These are phyloP conservation scores for Penicillium cinerascens DNA, from an alignment of 495 filamentous ascomycete genomes.

Conservation along the genomic window DNA sequence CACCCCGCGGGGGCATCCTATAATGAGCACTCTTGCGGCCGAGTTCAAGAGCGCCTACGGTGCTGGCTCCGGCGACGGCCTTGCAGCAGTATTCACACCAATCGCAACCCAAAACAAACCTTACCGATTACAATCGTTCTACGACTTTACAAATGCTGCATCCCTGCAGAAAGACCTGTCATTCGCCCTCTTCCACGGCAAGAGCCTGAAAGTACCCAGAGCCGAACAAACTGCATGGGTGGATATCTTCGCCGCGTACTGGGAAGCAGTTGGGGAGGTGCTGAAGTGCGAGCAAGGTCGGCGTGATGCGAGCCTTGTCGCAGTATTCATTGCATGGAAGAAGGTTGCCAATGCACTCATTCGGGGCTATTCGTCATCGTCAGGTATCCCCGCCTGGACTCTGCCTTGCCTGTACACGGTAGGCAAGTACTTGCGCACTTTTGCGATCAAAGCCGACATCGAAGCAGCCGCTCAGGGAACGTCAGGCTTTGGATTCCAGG, in stretches of 20 bases:
- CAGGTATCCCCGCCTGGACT: constrained; percentile 76
- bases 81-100: constrained; percentile 69
- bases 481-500: constrained; percentile 52
- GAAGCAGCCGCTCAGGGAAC: constrained; percentile 44
- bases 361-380: constrained; percentile 64
- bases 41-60: constrained; percentile 60
- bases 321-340: constrained; percentile 82
- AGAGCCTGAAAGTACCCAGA: constrained; percentile 49
- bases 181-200: constrained; percentile 57
- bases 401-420: constrained; percentile 81
- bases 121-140: constrained; percentile 57
- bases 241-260: constrained; percentile 78
- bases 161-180: constrained; percentile 59
- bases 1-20: not conserved
- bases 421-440: constrained; percentile 77
- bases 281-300: constrained; percentile 48
- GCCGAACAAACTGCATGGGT: constrained; percentile 72
- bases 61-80: constrained; percentile 55
- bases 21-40: constrained; percentile 60
- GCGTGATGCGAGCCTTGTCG: constrained; percentile 58
- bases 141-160: constrained; percentile 55
- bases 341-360: constrained; percentile 66
- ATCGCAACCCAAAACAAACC: constrained; percentile 53
- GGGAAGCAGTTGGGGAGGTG: constrained; percentile 72
- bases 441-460: constrained; percentile 82